Evolutionary conservation across 2,329 filamentous ascomycete genomes (phyloP).

Genomic region (Arthroderma sp.): DNA sequence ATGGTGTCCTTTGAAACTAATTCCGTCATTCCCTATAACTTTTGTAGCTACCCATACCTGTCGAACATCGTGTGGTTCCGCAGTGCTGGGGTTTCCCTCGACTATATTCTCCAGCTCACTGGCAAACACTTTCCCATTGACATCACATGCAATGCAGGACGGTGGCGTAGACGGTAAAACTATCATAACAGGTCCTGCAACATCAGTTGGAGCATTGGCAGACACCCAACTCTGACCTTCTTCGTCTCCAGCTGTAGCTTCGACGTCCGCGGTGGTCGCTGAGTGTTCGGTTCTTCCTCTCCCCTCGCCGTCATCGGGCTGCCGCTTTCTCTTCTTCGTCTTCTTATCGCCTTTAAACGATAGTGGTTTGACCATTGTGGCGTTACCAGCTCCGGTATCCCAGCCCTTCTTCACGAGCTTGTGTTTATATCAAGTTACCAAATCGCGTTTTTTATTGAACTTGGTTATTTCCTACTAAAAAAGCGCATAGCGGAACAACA

Average conservation of each 20-base stretch:
- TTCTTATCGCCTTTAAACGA: constrained; percentile 98
- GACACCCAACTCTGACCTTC: constrained; percentile 85
- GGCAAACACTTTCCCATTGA: constrained; percentile 74
- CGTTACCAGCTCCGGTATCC: too few relatives aligned
- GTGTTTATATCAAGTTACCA: not conserved
- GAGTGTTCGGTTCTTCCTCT: constrained; percentile 23
- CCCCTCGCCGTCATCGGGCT: constrained; percentile 40
- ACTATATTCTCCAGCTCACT: constrained; percentile 76
- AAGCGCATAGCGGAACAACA: not conserved
- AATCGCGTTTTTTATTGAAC: not conserved
- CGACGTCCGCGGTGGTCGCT: constrained; percentile 15
- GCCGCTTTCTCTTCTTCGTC: constrained; percentile 77
- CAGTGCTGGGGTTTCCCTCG: constrained; percentile 66
- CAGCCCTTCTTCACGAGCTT: not conserved
- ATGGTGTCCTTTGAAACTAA: constrained; percentile 82
- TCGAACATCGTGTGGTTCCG: constrained; percentile 88
- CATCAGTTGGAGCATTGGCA: constrained; percentile 60
- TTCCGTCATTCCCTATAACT: constrained; percentile 67
- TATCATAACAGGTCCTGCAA: constrained; percentile 70
- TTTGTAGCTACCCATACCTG: constrained; percentile 89
- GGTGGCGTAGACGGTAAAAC: constrained; percentile 64
- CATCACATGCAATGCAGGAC: constrained; percentile 71
- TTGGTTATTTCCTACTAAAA: not conserved
- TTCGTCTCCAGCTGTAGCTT: constrained; percentile 26
- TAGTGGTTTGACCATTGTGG: constrained; percentile 58